Evolutionary conservation across 192 early-diverging fungal species (phyloP).

Genomic region (Chytriomyces hyalinus): DNA sequence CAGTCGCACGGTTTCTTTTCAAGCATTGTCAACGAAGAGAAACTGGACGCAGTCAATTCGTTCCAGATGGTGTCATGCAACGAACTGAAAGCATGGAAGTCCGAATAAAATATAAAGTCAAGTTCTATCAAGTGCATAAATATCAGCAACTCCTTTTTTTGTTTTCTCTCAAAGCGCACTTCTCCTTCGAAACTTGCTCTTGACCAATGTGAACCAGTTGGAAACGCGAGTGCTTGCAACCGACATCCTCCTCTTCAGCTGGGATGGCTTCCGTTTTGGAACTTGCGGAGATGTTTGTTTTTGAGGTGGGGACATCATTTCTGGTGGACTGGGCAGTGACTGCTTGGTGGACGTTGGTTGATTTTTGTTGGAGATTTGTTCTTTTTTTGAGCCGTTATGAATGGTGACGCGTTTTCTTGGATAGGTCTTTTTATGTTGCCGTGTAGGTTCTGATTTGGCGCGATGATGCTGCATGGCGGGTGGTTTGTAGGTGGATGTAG

Average conservation of each 20-base stretch:
- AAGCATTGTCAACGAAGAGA: conserved; percentile 63
- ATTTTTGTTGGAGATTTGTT: no score
- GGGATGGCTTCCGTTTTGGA: neutral
- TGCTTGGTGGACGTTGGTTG: no score
- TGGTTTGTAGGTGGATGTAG: no score
- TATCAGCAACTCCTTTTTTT: neutral
- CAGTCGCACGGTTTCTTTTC: conserved; percentile 66
- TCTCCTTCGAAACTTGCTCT: neutral
- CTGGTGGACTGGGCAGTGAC: no score
- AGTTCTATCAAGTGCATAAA: neutral
- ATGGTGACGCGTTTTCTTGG: no score
- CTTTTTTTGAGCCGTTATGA: no score
- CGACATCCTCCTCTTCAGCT: neutral
- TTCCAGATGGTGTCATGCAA: conserved; percentile 70
- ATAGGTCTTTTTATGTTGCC: no score
- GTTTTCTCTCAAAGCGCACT: neutral
- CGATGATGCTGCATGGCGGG: no score
- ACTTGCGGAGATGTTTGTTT: no score
- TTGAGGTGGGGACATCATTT: no score
- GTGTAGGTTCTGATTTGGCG: no score
- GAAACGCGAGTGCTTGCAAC: neutral
- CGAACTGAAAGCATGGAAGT: conserved; percentile 52
- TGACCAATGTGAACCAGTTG: neutral
- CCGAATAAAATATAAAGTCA: neutral
- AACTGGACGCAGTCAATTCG: conserved; percentile 61